Conservation (phyloP, 2,329 filamentous ascomycete species). For the Emydomyces testavorans region DNA sequence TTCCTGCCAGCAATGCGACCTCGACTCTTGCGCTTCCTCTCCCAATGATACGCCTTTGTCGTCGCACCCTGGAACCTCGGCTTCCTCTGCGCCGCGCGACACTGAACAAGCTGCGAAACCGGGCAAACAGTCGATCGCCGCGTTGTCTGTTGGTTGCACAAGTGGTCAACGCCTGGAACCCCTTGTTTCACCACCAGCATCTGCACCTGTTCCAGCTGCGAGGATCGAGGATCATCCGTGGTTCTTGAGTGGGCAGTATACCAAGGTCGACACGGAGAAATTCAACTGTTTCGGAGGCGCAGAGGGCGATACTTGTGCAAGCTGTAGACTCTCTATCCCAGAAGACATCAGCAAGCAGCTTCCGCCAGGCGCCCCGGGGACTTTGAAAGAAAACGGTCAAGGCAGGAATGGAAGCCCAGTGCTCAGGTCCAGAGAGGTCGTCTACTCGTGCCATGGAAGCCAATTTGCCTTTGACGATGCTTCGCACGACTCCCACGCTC, state of each 20-base stretch:
- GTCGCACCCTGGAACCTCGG: constrained; percentile 21
- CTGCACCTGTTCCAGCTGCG: constrained; percentile 17
- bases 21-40: constrained; percentile 29
- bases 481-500: constrained; percentile 27
- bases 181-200: constrained; percentile 13
- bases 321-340: constrained; percentile 46
- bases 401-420: constrained; percentile 44
- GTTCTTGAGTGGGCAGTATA: constrained; percentile 34
- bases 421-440: constrained; percentile 43
- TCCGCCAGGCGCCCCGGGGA: constrained; percentile 43
- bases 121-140: constrained; percentile 6
- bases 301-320: constrained; percentile 46
- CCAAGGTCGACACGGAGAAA: constrained; percentile 36
- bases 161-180: constrained; percentile 17
- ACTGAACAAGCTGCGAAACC: constrained; percentile 17
- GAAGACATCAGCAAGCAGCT: constrained; percentile 44
- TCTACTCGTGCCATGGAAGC: constrained; percentile 39
- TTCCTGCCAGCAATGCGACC: constrained; percentile 43
- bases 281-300: constrained; percentile 32
- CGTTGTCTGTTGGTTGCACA: constrained; percentile 12
- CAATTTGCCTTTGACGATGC: constrained; percentile 30
- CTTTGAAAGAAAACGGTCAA: constrained; percentile 39
- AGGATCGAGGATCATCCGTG: constrained; percentile 42
- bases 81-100: constrained; percentile 13
- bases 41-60: constrained; percentile 30